Conservation (phyloP, 2,329 filamentous ascomycete species). For the Chlorencoelia australis region DNA sequence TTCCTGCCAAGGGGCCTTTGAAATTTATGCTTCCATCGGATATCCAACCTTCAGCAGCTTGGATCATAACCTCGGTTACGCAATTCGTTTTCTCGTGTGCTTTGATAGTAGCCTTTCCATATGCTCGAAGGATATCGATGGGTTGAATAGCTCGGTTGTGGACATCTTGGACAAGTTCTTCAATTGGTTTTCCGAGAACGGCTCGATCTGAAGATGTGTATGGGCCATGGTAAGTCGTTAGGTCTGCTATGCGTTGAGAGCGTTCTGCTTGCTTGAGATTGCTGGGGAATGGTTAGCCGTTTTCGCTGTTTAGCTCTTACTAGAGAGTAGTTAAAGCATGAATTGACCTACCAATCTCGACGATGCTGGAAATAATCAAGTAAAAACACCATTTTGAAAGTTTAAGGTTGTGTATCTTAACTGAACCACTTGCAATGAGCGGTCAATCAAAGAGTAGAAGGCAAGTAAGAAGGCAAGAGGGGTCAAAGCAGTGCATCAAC, state of each 20-base stretch:
- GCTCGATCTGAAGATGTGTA: conserved; percentile 55
- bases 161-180: conserved; percentile 67
- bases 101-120: conserved; percentile 75
- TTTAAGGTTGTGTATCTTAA: background rate
- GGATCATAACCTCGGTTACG: conserved; percentile 75
- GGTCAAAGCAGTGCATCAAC: conserved; percentile 2
- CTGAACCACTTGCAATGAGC: background rate
- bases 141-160: conserved; percentile 58
- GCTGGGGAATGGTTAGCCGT: conserved; percentile 38
- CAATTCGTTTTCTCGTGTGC: conserved; percentile 85
- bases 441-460: background rate
- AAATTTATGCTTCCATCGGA: conserved; percentile 51
- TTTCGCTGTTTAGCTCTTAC: conserved; percentile 1
- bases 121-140: conserved; percentile 68
- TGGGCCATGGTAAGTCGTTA: conserved; percentile 55
- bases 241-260: conserved; percentile 53
- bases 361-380: conserved; percentile 27
- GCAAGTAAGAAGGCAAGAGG: conserved; percentile 3
- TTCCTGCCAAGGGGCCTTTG: conserved; percentile 73
- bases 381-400: conserved; percentile 24
- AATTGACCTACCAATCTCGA: conserved; percentile 23
- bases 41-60: conserved; percentile 67
- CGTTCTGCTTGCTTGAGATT: conserved; percentile 73
- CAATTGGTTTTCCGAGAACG: conserved; percentile 64
- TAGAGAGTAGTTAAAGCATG: conserved; percentile 1